These are phyloP conservation scores for Gossypium gossypioides DNA, from an alignment of 441 rosid genomes.

Conservation along the genomic window DNA sequence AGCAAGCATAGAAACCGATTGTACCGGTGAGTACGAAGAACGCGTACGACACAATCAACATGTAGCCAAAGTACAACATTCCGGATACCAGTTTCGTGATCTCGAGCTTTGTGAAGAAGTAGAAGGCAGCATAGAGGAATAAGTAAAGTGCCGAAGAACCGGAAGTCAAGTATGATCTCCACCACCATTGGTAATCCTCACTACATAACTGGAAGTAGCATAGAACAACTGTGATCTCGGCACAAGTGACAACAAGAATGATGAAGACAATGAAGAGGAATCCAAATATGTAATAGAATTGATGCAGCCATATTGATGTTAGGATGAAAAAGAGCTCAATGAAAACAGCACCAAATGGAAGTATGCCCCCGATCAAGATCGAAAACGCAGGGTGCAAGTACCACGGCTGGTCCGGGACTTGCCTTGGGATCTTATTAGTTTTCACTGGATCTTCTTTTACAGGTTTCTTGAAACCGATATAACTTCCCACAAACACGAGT, in stretches of 20 bases:
- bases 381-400: slow-evolving; percentile 80
- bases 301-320: slow-evolving; percentile 83
- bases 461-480: slow-evolving; percentile 65
- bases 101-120: slow-evolving; percentile 87
- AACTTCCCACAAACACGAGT: slow-evolving; percentile 65
- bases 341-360: slow-evolving; percentile 84
- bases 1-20: slow-evolving; percentile 79
- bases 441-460: slow-evolving; percentile 64
- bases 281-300: slow-evolving; percentile 90
- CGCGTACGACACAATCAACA: slow-evolving; percentile 65
- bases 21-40: slow-evolving; percentile 78
- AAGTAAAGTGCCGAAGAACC: slow-evolving; percentile 84
- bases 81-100: slow-evolving; percentile 76
- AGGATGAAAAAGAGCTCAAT: slow-evolving; percentile 86
- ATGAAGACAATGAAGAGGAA: slow-evolving; percentile 78
- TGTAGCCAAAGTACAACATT: slow-evolving; percentile 74
- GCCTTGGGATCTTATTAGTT: slow-evolving; percentile 83
- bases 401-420: slow-evolving; percentile 73
- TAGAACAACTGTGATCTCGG: slow-evolving; percentile 79
- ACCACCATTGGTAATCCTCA: slow-evolving; percentile 95
- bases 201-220: slow-evolving; percentile 93
- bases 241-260: slow-evolving; percentile 72
- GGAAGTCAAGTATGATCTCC: slow-evolving; percentile 86
- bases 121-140: slow-evolving; percentile 75
- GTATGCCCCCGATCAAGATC: slow-evolving; percentile 77